Conservation (phyloP, 257 asterid genomes). For the Agastache rugosa region DNA sequence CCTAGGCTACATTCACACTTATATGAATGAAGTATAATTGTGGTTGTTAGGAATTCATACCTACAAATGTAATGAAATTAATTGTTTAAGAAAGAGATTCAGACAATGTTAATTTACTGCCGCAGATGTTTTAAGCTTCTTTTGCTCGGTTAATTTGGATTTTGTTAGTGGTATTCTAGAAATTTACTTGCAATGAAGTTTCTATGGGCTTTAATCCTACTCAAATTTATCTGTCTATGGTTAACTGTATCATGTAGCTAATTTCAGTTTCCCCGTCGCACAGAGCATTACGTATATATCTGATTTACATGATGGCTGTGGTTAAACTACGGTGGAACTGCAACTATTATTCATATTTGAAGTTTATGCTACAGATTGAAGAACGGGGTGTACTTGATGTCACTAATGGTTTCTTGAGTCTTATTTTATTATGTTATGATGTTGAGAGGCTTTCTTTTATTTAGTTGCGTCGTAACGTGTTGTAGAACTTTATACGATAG, state of each 20-base stretch:
- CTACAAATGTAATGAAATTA: background rate
- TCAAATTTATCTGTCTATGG: background rate
- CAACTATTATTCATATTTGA: background rate
- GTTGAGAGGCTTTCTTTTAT: background rate
- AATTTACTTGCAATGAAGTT: constrained; percentile 1
- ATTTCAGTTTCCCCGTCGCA: background rate
- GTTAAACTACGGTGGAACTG: background rate
- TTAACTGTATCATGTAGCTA: background rate
- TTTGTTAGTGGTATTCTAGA: background rate
- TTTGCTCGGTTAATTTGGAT: constrained; percentile 9
- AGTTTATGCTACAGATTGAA: background rate
- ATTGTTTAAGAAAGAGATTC: background rate
- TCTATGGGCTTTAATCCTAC: background rate
- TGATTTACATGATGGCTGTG: background rate
- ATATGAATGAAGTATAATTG: background rate
- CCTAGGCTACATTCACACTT: background rate
- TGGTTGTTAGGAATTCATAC: background rate
- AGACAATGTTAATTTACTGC: background rate
- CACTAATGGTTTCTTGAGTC: background rate
- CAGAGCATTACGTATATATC: background rate
- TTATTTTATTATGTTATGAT: background rate
- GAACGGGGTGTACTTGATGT: background rate
- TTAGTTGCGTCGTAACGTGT: background rate
- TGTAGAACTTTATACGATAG: background rate
- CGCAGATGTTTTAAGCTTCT: constrained; percentile 15